Percentiles rank a stretch among this genome's conserved stretches.
phyloP scores from a whole-genome alignment of 441 rosid species.

The Populus hybrid region DNA sequence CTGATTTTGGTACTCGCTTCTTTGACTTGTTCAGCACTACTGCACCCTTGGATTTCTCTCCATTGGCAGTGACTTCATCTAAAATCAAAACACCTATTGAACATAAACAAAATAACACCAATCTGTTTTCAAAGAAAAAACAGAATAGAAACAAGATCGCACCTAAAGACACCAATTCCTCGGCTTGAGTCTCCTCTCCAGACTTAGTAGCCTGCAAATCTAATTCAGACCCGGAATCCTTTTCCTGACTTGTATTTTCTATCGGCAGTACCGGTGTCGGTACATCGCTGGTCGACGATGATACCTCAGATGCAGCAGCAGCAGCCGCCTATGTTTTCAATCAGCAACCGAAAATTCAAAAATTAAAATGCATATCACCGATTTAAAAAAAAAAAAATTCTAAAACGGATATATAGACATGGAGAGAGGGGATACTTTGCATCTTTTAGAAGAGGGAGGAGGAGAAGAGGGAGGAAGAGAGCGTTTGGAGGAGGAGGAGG shows the following conservation, averaged over 20 bases:
- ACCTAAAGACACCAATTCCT: constrained; percentile 60
- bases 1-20: constrained; percentile 47
- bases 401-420: neutral
- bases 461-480: constrained; percentile 44
- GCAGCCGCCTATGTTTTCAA: constrained; percentile 33
- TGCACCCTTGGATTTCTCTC: constrained; percentile 48
- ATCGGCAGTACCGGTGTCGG: constrained; percentile 24
- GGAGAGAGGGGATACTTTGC: constrained; percentile 60
- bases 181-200: constrained; percentile 44
- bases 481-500: constrained; percentile 62
- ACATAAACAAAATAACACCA: constrained; percentile 5
- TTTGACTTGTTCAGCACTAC: constrained; percentile 33
- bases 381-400: no score
- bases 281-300: constrained; percentile 50
- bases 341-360: constrained; percentile 19
- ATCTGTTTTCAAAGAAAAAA: neutral
- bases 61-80: constrained; percentile 35
- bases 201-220: constrained; percentile 38
- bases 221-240: constrained; percentile 60
- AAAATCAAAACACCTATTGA: no score
- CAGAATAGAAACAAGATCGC: constrained; percentile 16
- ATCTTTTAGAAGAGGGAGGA: constrained; percentile 56
- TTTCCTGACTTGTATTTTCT: constrained; percentile 39
- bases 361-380: no score
- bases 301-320: constrained; percentile 14